A percentile compares a stretch with the other conserved stretches of the same genome.
phyloP scores from a whole-genome alignment of 441 rosid species.

The Erodium texanum region DNA sequence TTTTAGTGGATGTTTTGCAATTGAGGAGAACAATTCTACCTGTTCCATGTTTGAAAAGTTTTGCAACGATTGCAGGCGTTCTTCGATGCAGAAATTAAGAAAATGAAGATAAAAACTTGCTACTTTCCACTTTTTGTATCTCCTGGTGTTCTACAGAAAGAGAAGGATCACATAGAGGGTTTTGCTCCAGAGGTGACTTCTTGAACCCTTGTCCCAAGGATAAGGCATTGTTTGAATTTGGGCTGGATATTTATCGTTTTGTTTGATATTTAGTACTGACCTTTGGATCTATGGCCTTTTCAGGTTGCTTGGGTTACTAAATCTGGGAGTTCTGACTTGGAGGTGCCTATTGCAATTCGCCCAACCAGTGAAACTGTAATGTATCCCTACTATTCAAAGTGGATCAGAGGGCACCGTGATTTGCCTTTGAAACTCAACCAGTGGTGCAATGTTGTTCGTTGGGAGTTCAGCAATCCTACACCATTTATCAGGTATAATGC shows the following conservation, averaged over 20 bases:
- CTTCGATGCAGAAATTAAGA: slow-evolving; percentile 92
- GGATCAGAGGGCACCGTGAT: slow-evolving; percentile 98
- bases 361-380: slow-evolving; percentile 99
- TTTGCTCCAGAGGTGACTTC: slow-evolving; percentile 91
- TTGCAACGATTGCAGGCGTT: slow-evolving; percentile 43
- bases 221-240: neutral
- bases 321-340: slow-evolving; percentile 88
- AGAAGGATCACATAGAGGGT: slow-evolving; percentile 93
- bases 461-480: slow-evolving; percentile 98
- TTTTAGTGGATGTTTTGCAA: neutral
- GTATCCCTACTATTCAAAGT: slow-evolving; percentile 93
- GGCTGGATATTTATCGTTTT: neutral
- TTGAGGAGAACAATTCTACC: neutral
- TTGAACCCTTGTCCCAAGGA: slow-evolving; percentile 2
- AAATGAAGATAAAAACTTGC: slow-evolving; percentile 86
- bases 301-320: slow-evolving; percentile 99
- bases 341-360: slow-evolving; percentile 88
- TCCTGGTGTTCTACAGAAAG: slow-evolving; percentile 71
- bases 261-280: neutral
- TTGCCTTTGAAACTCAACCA: slow-evolving; percentile 93
- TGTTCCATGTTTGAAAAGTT: slow-evolving; percentile 8
- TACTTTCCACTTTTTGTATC: slow-evolving; percentile 97
- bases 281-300: slow-evolving; percentile 5
- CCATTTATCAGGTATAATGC: slow-evolving; percentile 81
- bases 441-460: slow-evolving; percentile 99